Percentiles rank a stretch among this genome's conserved stretches.
Conservation (phyloP, 73 alveolate species). For the Symbiodinium pilosum region DNA sequence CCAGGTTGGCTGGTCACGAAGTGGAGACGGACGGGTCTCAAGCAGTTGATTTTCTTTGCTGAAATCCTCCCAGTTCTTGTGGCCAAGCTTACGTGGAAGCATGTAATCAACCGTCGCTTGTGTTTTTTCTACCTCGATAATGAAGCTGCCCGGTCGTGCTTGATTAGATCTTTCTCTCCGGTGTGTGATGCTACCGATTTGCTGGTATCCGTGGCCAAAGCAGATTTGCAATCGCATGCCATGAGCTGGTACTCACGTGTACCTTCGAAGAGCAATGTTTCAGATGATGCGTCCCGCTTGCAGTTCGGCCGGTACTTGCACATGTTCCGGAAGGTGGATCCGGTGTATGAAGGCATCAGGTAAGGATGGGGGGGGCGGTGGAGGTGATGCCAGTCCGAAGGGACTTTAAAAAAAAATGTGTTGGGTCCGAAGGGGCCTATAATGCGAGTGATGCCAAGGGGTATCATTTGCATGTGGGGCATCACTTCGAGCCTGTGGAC, state of each 20-base stretch:
- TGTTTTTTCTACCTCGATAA: background rate
- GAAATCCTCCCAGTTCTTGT: background rate
- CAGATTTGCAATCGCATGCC: background rate
- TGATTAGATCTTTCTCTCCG: background rate
- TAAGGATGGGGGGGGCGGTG: background rate
- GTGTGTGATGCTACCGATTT: background rate
- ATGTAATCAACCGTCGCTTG: background rate
- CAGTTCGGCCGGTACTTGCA: background rate
- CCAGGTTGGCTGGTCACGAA: background rate
- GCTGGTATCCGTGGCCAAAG: background rate
- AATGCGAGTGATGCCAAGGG: too few species aligned
- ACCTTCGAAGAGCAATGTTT: background rate
- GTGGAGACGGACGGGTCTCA: background rate
- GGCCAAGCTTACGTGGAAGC: background rate
- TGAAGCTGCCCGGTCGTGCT: background rate
- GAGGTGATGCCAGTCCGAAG: background rate
- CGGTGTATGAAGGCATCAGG: background rate
- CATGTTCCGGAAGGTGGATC: background rate
- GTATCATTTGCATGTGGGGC: background rate
- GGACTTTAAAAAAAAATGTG: background rate
- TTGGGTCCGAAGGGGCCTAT: too few species aligned
- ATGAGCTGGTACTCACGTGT: background rate
- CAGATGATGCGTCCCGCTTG: background rate
- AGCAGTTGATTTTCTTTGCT: background rate
- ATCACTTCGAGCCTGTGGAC: background rate